Percentiles rank a stretch among this genome's conserved stretches.
Evolutionary conservation across 805 yeast genomes (phyloP).

Genomic region (Ogataea sp.): DNA sequence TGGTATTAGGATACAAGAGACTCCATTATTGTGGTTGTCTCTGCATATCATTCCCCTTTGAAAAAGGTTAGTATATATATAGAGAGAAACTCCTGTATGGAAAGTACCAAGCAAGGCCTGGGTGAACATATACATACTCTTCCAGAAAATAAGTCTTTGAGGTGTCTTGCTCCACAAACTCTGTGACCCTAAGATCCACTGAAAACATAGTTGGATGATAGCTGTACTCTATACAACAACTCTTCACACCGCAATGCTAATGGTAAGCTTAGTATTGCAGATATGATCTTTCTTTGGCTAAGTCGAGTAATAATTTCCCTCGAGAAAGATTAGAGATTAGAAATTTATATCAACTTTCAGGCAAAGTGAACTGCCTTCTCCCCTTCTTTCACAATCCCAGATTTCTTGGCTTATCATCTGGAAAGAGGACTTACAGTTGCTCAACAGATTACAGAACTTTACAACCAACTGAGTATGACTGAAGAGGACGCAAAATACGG

Average conservation of each 20-base stretch:
- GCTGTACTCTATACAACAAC: not conserved
- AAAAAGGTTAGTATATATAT: not conserved
- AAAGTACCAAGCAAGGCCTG: no score
- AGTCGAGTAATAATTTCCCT: not conserved
- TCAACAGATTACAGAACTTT: no score
- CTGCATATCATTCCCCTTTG: constrained; percentile 1
- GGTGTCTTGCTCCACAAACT: not conserved
- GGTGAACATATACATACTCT: constrained; percentile 1
- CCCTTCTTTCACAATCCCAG: no score
- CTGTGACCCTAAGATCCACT: not conserved
- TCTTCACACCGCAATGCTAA: not conserved
- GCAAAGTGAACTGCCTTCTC: no score
- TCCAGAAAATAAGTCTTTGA: not conserved
- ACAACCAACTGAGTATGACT: no score
- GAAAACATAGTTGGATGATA: not conserved
- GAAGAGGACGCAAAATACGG: no score
- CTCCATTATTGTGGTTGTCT: not conserved
- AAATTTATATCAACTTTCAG: no score
- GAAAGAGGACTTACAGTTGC: no score
- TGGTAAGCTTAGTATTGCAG: no score
- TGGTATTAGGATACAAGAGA: not conserved
- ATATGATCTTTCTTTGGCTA: not conserved
- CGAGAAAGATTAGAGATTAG: not conserved
- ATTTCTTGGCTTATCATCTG: no score
- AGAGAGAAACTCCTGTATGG: no score